Evolutionary conservation across 177 flowering plant genomes (phyloP), one percentile per base, ranked within the genome.

Genomic region (Tripterygium wilfordii): DNA sequence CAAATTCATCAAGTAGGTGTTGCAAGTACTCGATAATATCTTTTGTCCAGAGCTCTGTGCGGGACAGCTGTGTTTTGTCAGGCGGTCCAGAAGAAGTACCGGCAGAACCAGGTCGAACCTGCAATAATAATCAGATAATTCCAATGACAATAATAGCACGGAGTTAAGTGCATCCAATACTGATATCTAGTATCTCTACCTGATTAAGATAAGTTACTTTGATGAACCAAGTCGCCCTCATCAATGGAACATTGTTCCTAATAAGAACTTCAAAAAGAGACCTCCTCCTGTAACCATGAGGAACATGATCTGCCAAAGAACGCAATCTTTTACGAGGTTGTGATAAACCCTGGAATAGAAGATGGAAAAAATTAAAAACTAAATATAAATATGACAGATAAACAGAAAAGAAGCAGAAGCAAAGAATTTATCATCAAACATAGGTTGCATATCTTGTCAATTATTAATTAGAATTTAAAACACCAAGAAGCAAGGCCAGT

Each of bases 131-230:
- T 24, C 17, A 20, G 42, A 19, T 42, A 40, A 32, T 21, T 48
- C 36, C 47, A 8, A 33, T 17, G 36, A 23, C 15, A 42, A 29
- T 10, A 9, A 48, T n/a, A n/a, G n/a, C n/a, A n/a, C n/a, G n/a
- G n/a, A n/a, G n/a, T 17, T 20, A 20, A 36, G 21, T 38, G 19
- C 24, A 42, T 8, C 4, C 16, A 13, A 7, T 14, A 9, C 10
- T 14, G 39, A 13, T 10, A 39, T 31, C 45, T n/a, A 45, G 18
- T 27, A 47, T 39, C 18, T 5, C 3, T 63, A 90, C 99, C 97
- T 94, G 99, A 72, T 90, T 90, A 33, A 94, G 96, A 58, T 88
- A 94, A 35, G 80, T 90, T 56, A 94, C 85, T 87, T 90, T 94
- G 32, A 94, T 76, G 67, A 79, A 90, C 99, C 99, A 94, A 41